A percentile compares a stretch with the other conserved stretches of the same genome.
These are phyloP conservation scores for Fusarium protoensiforme DNA, from an alignment of 2,329 filamentous ascomycete species.

Conservation along the genomic window DNA sequence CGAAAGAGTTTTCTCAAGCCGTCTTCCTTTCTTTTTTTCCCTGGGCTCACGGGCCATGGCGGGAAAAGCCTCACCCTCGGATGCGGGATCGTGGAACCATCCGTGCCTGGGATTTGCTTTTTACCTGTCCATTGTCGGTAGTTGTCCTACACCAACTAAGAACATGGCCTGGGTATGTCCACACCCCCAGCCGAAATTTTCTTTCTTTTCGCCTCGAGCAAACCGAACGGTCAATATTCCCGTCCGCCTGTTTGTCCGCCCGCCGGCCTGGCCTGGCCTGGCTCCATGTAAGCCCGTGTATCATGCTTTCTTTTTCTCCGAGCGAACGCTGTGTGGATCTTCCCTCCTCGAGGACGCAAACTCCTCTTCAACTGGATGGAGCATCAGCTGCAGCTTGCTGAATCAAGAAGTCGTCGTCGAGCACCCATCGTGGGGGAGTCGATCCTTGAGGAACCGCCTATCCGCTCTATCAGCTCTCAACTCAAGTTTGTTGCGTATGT, in stretches of 20 bases:
- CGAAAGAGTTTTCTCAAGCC: constrained; percentile 23
- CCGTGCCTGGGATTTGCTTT: constrained; percentile 34
- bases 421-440: not conserved
- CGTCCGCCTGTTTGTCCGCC: constrained; percentile 4
- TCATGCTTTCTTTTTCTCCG: constrained; percentile 9
- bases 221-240: constrained; percentile 28
- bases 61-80: constrained; percentile 30
- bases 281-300: constrained; percentile 2
- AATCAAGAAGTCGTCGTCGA: not conserved
- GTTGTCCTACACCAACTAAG: constrained; percentile 19
- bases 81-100: constrained; percentile 30
- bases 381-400: constrained; percentile 14
- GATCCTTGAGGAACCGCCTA: not conserved
- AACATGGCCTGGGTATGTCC: constrained; percentile 8
- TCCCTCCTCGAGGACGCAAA: not conserved
- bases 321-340: constrained; percentile 6
- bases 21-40: constrained; percentile 32
- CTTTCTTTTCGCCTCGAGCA: constrained; percentile 9
- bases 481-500: not conserved
- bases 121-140: constrained; percentile 36
- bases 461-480: not conserved
- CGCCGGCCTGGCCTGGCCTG: not conserved
- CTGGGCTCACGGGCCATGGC: constrained; percentile 21
- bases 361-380: not conserved
- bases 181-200: constrained; percentile 12